Percentiles rank a stretch among this genome's conserved stretches.
Evolutionary conservation across 2,329 filamentous ascomycete genomes (phyloP).

Genomic region (Sordariomycetes sp.): DNA sequence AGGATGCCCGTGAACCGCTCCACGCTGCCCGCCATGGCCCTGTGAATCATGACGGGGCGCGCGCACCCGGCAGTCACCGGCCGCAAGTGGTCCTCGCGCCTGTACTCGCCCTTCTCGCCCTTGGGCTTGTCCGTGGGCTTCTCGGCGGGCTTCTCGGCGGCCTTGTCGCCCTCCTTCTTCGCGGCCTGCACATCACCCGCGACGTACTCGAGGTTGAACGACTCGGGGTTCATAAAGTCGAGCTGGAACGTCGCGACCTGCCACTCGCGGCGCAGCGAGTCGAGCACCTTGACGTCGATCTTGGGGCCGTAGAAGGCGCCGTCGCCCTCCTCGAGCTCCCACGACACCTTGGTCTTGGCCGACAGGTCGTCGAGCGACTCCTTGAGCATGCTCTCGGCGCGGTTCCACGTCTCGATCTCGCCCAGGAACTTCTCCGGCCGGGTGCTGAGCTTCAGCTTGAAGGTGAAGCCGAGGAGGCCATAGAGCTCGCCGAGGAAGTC

Average conservation of each 20-base stretch:
- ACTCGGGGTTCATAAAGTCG: conserved; percentile 57
- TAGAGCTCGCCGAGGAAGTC: conserved; percentile 54
- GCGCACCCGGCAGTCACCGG: conserved; percentile 55
- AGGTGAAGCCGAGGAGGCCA: conserved; percentile 37
- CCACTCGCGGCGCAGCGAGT: conserved; percentile 24
- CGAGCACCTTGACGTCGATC: conserved; percentile 83
- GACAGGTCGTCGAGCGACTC: conserved; percentile 70
- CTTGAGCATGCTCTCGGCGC: conserved; percentile 70
- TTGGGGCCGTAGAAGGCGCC: conserved; percentile 98
- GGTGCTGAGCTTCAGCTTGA: conserved; percentile 91
- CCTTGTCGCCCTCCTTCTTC: conserved; percentile 11
- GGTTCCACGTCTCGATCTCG: conserved; percentile 75
- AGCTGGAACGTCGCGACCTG: conserved; percentile 93
- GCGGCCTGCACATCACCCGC: conserved; percentile 29
- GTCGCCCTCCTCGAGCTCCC: conserved; percentile 89
- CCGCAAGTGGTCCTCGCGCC: conserved; percentile 23
- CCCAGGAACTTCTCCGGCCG: conserved; percentile 81
- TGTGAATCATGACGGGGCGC: conserved; percentile 76
- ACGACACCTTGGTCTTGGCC: conserved; percentile 45
- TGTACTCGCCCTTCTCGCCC: conserved; percentile 29
- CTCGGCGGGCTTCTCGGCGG: conserved; percentile 14
- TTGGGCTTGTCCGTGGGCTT: conserved; percentile 19
- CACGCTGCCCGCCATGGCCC: conserved; percentile 62
- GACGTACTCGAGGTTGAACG: conserved; percentile 81
- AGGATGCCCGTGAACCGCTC: conserved; percentile 59